A percentile compares a stretch with the other conserved stretches of the same genome.
phyloP scores from a whole-genome alignment of 257 asterid species.

The Petunia secreta region DNA sequence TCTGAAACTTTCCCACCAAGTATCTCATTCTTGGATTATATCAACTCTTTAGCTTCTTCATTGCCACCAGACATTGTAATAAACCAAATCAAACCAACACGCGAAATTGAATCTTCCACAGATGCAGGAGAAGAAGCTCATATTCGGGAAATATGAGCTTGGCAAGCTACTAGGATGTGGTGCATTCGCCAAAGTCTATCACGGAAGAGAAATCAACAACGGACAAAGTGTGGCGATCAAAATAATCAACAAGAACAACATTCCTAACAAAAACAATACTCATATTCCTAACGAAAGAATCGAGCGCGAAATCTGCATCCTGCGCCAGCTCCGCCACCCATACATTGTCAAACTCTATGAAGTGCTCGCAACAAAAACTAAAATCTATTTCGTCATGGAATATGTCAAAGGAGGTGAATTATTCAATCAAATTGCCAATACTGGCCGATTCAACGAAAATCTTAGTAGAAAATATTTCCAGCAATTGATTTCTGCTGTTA shows the following conservation, averaged over 20 bases:
- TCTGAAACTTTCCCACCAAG: neutral
- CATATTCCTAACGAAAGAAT: conserved; percentile 43
- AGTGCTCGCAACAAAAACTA: conserved; percentile 73
- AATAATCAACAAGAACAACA: conserved; percentile 62
- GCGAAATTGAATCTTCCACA: neutral
- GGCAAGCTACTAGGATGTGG: conserved; percentile 94
- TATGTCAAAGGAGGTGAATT: conserved; percentile 88
- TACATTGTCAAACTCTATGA: conserved; percentile 67
- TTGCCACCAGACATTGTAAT: neutral
- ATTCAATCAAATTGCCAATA: conserved; percentile 58
- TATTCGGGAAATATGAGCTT: conserved; percentile 80
- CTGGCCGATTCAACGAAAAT: conserved; percentile 72
- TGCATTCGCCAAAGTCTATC: conserved; percentile 91
- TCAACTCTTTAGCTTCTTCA: neutral
- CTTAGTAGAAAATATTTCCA: conserved; percentile 70
- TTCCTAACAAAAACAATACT: conserved; percentile 37
- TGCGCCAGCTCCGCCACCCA: conserved; percentile 70
- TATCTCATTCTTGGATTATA: neutral
- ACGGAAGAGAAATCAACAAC: conserved; percentile 63
- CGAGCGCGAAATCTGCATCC: conserved; percentile 72
- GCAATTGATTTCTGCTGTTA: conserved; percentile 78
- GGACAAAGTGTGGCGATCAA: conserved; percentile 84
- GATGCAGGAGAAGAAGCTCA: conserved; percentile 54
- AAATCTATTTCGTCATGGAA: conserved; percentile 75
- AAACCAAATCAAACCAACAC: too few species aligned